Percentiles rank a stretch among this genome's conserved stretches.
phyloP scores from a whole-genome alignment of 345 rosid genomes.

The Brassica rapa region DNA sequence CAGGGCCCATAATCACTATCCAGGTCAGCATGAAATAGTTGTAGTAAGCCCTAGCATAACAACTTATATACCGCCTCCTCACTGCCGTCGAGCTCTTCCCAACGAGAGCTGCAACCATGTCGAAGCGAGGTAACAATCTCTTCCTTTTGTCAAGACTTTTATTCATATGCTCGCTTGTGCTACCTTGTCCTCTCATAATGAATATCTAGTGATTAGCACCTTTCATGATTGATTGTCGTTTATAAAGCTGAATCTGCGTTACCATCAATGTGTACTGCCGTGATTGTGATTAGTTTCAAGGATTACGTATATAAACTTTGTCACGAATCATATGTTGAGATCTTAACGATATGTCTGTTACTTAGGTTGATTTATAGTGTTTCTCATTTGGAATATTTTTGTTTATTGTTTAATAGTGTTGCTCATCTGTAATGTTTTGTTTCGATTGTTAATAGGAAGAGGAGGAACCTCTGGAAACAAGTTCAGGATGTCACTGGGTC shows the following conservation, averaged over 20 bases:
- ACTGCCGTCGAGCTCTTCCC: neutral
- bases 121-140: slow-evolving; percentile 44
- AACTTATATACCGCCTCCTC: slow-evolving; percentile 25
- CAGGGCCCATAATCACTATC: slow-evolving; percentile 5
- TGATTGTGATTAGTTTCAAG: neutral
- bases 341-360: too few species aligned
- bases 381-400: neutral
- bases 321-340: neutral
- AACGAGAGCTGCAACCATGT: slow-evolving; percentile 43
- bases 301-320: neutral
- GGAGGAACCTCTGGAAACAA: slow-evolving; percentile 49
- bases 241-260: neutral
- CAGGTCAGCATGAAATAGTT: neutral
- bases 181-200: neutral
- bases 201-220: neutral
- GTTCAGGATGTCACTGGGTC: slow-evolving; percentile 50
- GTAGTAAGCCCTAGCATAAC: slow-evolving; percentile 28
- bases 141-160: neutral
- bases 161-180: neutral
- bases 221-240: neutral
- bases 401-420: neutral
- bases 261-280: neutral
- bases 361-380: neutral
- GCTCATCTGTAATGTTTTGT: neutral
- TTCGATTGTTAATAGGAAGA: slow-evolving; percentile 22